These are phyloP conservation scores for Naegleria lovaniensis DNA, from an alignment of 208 protist species.

Conservation along the genomic window DNA sequence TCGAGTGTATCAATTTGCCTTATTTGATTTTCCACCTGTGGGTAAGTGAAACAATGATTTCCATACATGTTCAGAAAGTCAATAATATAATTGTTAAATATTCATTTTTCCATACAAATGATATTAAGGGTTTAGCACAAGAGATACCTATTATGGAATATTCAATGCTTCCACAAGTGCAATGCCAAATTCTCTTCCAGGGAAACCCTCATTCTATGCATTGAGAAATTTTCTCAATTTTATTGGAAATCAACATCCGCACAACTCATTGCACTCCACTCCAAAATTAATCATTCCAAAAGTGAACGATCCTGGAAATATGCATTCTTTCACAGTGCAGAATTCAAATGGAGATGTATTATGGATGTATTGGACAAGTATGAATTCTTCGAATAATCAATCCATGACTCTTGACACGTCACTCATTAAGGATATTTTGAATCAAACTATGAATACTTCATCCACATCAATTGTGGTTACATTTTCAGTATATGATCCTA, in stretches of 20 bases:
- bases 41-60: not conserved
- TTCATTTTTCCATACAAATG: too few species aligned
- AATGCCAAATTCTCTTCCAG: not conserved
- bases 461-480: not conserved
- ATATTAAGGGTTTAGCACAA: not conserved
- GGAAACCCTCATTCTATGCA: not conserved
- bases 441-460: not conserved
- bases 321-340: not conserved
- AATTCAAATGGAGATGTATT: not conserved
- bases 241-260: not conserved
- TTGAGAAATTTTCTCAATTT: not conserved
- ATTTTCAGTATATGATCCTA: not conserved
- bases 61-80: too few species aligned
- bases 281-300: not conserved
- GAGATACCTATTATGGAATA: conserved; percentile 7
- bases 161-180: not conserved
- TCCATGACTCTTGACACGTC: not conserved
- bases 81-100: too few species aligned
- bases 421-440: not conserved
- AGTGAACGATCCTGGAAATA: not conserved
- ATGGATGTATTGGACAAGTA: not conserved
- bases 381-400: not conserved
- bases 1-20: not conserved
- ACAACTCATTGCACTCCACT: not conserved
- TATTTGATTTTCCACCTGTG: not conserved